Evolutionary conservation across 163 green algal genomes (phyloP).

Genomic region (Scenedesmus sp.): DNA sequence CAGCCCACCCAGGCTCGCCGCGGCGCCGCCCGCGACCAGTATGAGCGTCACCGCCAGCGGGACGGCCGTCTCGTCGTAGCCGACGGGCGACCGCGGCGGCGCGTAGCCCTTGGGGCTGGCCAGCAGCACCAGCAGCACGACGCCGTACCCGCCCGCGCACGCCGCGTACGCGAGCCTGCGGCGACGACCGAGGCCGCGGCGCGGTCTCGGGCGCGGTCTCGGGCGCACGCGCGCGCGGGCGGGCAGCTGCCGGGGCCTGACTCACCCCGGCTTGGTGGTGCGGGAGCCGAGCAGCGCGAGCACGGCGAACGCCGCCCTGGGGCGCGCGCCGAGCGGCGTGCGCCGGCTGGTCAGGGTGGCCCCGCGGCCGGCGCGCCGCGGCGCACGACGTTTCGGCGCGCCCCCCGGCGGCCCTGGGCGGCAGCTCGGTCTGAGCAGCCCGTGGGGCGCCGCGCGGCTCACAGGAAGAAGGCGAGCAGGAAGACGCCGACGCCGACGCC

Average conservation of each 20-base stretch:
- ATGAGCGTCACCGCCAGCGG: constrained; percentile 14
- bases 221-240: too few species aligned
- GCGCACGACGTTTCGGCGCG: too few species aligned
- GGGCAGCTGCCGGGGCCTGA: too few species aligned
- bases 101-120: constrained; percentile 30
- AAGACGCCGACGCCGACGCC: constrained; percentile 30
- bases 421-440: too few species aligned
- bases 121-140: constrained; percentile 35
- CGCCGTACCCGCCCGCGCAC: background rate
- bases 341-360: too few species aligned
- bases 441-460: too few species aligned
- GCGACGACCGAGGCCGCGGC: too few species aligned
- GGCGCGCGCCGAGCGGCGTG: too few species aligned
- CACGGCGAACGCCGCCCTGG: constrained; percentile 23
- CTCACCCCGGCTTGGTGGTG: constrained; percentile 35
- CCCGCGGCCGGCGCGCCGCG: too few species aligned
- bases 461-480: constrained; percentile 41
- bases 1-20: background rate
- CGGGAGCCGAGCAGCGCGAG: constrained; percentile 30
- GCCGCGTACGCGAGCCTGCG: constrained; percentile 23
- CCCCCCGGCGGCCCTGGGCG: too few species aligned
- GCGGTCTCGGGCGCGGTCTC: too few species aligned
- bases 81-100: constrained; percentile 33
- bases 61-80: constrained; percentile 23
- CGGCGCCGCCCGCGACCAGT: constrained; percentile 1